A percentile compares a stretch with the other conserved stretches of the same genome.
Evolutionary conservation across 169 alveolate genomes (phyloP).

Genomic region (Plasmodium malariae): DNA sequence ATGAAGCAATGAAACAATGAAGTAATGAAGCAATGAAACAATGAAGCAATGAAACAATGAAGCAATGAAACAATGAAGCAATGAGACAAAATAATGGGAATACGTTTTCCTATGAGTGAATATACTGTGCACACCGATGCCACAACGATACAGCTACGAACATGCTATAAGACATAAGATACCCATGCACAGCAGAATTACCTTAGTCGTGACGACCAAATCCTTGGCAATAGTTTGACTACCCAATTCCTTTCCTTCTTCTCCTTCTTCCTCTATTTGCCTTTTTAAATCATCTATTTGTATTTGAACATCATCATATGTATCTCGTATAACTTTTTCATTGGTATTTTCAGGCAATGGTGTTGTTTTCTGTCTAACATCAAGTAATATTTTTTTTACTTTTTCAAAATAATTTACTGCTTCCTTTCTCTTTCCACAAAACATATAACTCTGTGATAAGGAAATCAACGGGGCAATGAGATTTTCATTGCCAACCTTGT

Average conservation of each 20-base stretch:
- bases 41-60: too few relatives aligned
- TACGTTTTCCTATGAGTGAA: too few relatives aligned
- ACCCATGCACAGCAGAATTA: too few relatives aligned
- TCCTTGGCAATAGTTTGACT: slow-evolving; percentile 65
- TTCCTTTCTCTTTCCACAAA: slow-evolving; percentile 71
- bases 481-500: slow-evolving; percentile 72
- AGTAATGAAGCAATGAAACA: too few relatives aligned
- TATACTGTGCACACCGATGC: too few relatives aligned
- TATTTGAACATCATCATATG: slow-evolving; percentile 74
- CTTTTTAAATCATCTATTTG: slow-evolving; percentile 70
- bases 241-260: slow-evolving; percentile 53
- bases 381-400: slow-evolving; percentile 47
- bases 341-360: slow-evolving; percentile 61
- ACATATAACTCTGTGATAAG: slow-evolving; percentile 74
- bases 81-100: too few relatives aligned
- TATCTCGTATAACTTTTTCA: slow-evolving; percentile 67
- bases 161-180: too few relatives aligned
- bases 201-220: slow-evolving; percentile 62
- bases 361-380: slow-evolving; percentile 70
- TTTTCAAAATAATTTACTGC: slow-evolving; percentile 69
- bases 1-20: too few relatives aligned
- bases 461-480: slow-evolving; percentile 63
- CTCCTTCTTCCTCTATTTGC: slow-evolving; percentile 74
- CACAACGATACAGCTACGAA: too few relatives aligned
- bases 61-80: too few relatives aligned